Conservation (phyloP, 306 rosid species). For the Amphicarpaea edgeworthii region DNA sequence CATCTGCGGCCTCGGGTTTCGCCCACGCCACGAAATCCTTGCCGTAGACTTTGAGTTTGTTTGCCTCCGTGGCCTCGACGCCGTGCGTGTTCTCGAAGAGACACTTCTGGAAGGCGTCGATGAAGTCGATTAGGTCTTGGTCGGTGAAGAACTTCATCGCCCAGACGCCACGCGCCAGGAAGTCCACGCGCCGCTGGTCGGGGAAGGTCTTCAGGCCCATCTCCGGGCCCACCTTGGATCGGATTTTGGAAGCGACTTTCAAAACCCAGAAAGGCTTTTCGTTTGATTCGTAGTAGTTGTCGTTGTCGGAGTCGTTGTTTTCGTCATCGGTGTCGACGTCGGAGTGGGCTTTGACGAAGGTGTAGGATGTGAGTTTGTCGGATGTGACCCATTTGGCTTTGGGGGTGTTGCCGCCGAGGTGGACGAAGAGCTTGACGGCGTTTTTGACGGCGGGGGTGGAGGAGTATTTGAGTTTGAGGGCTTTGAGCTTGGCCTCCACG, state of each 20-base stretch:
- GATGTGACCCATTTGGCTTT: constrained; percentile 88
- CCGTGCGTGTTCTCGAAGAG: constrained; percentile 84
- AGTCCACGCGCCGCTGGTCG: constrained; percentile 84
- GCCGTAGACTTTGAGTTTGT: constrained; percentile 82
- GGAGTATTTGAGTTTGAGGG: constrained; percentile 82
- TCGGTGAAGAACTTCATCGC: constrained; percentile 81
- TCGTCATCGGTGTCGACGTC: constrained; percentile 33
- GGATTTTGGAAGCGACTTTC: constrained; percentile 69
- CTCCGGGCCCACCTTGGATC: constrained; percentile 63
- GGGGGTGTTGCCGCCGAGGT: constrained; percentile 82
- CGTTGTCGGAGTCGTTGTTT: constrained; percentile 27
- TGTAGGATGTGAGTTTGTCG: constrained; percentile 71
- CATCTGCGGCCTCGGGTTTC: constrained; percentile 86
- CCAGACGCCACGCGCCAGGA: constrained; percentile 90
- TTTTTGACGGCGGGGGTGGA: constrained; percentile 61
- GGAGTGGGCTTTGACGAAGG: constrained; percentile 58
- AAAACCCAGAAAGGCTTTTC: constrained; percentile 71
- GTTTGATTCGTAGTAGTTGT: constrained; percentile 43
- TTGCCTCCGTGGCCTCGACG: constrained; percentile 69
- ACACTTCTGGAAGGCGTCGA: constrained; percentile 64
- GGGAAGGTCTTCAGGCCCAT: constrained; percentile 73
- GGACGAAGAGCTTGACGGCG: constrained; percentile 83
- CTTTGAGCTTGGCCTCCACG: constrained; percentile 85
- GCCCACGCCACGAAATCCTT: constrained; percentile 94
- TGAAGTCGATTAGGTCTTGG: constrained; percentile 64